Evolutionary conservation across 1,284 basidiomycete genomes (phyloP), one percentile per base, ranked within the genome.

Genomic region (Heterobasidion irregulare): DNA sequence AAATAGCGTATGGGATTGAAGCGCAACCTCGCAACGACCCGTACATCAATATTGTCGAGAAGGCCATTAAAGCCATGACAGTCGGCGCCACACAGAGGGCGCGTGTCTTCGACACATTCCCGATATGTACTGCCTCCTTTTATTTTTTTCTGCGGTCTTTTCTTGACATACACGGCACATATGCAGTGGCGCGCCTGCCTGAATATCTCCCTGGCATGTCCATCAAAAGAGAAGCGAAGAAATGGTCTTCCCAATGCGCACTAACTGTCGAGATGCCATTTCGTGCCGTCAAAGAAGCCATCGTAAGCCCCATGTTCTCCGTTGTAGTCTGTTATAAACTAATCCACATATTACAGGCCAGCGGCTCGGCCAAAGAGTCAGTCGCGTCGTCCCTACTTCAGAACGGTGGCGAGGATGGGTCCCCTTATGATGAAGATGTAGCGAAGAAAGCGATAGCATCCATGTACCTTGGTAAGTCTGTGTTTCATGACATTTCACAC

Each of bases 1-100:
- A 55, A 4, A 59, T 64, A 34, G 58, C 62, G 2, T 67, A 67
- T 49, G 65, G 64, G 18, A 62, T 66, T 26, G 57, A 64, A 33
- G 56, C 66, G 38, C 51, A 59, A 32, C 53, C 53, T 26, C 45
- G 52, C 36, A 56, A 65, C 44, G 66, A 65, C 54, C 59, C 60
- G 44, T 64, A 62, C 41, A 58, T 68, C 33, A 51, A 50, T 6
- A 57, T 60, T 46, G 66, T 62, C 3, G 59, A 64, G 53, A 56
- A 59, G 47, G 62, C 61, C 2, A 53, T 62, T 6, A 52, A 59
- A 8, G 56, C 53, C 2, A 47, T 66, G 32, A 56, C 58, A 18
- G 33, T 47, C 26, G 57, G 60, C 13, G 8, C 6, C n/a, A 47
- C 59, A 13, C 52, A 47, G n/a, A 47, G 43, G 6, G 58, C 54